Percentiles rank a stretch among this genome's conserved stretches.
These are phyloP conservation scores for Sorghum bicolor DNA, from an alignment of 176 grass and related monocot species.

Conservation along the genomic window Sorghum_bicolor_NCBIv3 NC_012879.2:12623001-12623500, in stretches of 20 bases:
- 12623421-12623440: slow-evolving; percentile 52
- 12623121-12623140: too few species aligned
- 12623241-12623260: neutral
- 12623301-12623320: slow-evolving; percentile 39
- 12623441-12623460: slow-evolving; percentile 66
- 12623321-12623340: slow-evolving; percentile 29
- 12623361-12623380: slow-evolving; percentile 42
- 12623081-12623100: too few species aligned
- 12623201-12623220: neutral
- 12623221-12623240: neutral
- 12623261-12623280: neutral
- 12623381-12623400: slow-evolving; percentile 61
- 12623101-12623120: too few species aligned
- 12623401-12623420: slow-evolving; percentile 52
- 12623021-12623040: too few species aligned
- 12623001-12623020: too few species aligned
- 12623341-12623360: slow-evolving; percentile 40
- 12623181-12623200: too few species aligned
- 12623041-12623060: too few species aligned
- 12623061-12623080: too few species aligned
- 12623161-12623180: too few species aligned
- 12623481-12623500: slow-evolving; percentile 76
- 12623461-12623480: slow-evolving; percentile 70
- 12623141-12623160: too few species aligned
- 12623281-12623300: slow-evolving; percentile 24